These are phyloP conservation scores for Yamadazyma oceani DNA, from an alignment of 1,139 yeast genomes.

Conservation along the genomic window DNA sequence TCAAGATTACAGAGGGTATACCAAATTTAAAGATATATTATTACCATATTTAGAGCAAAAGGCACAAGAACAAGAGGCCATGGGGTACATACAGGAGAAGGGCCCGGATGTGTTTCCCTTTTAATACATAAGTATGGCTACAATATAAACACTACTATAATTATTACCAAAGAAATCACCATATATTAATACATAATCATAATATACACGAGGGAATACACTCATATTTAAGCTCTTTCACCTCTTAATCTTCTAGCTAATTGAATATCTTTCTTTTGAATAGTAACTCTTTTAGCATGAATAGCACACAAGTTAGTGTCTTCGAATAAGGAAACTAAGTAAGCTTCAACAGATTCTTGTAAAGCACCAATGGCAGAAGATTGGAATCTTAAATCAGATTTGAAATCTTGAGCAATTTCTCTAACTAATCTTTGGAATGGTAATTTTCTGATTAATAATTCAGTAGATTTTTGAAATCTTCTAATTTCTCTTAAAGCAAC, in stretches of 20 bases:
- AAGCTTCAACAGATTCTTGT: conserved; percentile 98
- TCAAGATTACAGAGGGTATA: conserved; percentile 57
- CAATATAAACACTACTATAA: too few relatives aligned
- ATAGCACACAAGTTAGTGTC: conserved; percentile 99
- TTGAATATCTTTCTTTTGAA: conserved; percentile 98
- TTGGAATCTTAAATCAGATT: conserved; percentile 97
- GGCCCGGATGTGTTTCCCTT: conserved; percentile 47
- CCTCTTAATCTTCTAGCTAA: conserved; percentile 99
- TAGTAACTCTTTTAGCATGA: conserved; percentile 99
- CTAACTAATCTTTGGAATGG: conserved; percentile 99
- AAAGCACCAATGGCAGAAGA: conserved; percentile 98
- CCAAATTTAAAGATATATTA: conserved; percentile 51
- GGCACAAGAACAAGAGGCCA: conserved; percentile 51
- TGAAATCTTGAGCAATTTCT: conserved; percentile 97
- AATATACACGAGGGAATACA: conserved; percentile 15
- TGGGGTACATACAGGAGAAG: conserved; percentile 39
- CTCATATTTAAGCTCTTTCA: conserved; percentile 65
- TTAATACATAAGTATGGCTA: too few relatives aligned
- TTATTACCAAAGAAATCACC: conserved; percentile 6
- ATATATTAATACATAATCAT: conserved; percentile 20
- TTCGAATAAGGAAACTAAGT: conserved; percentile 85
- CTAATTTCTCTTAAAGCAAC: conserved; percentile 99
- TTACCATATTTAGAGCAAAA: conserved; percentile 53
- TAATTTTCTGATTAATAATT: conserved; percentile 92
- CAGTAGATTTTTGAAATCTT: conserved; percentile 98